Conservation (phyloP, 2,329 filamentous ascomycete genomes). For the Aspergillus awamori region DNA sequence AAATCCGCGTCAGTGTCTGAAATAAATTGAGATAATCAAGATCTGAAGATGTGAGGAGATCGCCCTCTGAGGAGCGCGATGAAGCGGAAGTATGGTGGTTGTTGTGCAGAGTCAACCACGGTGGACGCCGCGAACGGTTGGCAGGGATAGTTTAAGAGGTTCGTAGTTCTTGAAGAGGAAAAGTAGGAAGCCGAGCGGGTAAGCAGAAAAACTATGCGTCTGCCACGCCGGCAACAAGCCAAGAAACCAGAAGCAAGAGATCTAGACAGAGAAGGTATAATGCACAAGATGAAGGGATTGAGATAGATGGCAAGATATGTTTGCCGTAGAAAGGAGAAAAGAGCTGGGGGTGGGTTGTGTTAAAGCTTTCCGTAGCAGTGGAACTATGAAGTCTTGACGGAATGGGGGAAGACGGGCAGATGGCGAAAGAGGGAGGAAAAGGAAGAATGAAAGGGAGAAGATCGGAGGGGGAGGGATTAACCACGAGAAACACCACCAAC, state of each 20-base stretch:
- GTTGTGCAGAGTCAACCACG: constrained; percentile 14
- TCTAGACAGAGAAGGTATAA: not conserved
- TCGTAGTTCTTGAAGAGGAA: constrained; percentile 23
- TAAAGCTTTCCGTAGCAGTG: constrained; percentile 19
- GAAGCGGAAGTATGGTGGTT: not conserved
- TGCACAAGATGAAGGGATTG: constrained; percentile 9
- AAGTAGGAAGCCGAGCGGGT: constrained; percentile 26
- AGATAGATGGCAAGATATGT: not conserved
- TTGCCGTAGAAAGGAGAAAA: constrained; percentile 3
- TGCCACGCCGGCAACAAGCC: constrained; percentile 13
- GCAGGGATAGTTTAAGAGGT: constrained; percentile 34
- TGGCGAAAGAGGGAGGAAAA: constrained; percentile 16
- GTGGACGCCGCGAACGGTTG: constrained; percentile 30
- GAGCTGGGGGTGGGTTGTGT: constrained; percentile 16
- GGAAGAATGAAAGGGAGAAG: constrained; percentile 16
- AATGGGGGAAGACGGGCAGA: constrained; percentile 9
- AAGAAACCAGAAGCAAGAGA: constrained; percentile 1
- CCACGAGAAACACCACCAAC: constrained; percentile 9
- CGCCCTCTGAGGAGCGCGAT: not conserved
- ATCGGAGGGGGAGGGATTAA: constrained; percentile 1
- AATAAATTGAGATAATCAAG: not conserved
- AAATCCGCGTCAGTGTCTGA: constrained; percentile 19
- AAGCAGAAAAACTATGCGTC: constrained; percentile 21
- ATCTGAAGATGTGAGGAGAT: not conserved
- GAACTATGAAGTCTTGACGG: constrained; percentile 19